Percentiles rank a stretch among this genome's conserved stretches.
phyloP scores from a whole-genome alignment of 495 filamentous ascomycete genomes.

The Penicillium samsonianum region DNA sequence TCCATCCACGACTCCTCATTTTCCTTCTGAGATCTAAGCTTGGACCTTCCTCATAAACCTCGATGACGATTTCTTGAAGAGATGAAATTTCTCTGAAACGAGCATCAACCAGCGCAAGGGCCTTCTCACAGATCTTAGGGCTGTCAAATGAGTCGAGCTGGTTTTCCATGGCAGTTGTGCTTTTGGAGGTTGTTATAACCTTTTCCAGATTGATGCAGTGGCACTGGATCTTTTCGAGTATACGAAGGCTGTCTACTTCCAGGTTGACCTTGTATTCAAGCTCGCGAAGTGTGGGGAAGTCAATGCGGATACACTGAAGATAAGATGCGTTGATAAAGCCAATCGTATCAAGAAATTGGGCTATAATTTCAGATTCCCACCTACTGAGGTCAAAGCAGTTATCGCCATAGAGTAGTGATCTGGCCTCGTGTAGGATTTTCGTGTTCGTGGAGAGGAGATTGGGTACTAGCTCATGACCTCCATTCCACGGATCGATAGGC shows the following conservation, averaged over 20 bases:
- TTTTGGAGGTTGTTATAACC: conserved; percentile 6
- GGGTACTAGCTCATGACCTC: conserved; percentile 10
- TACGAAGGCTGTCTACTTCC: conserved; percentile 11
- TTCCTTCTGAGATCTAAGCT: conserved; percentile 13
- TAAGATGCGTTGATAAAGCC: conserved; percentile 15
- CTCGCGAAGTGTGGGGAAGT: conserved; percentile 10
- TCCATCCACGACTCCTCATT: conserved; percentile 18
- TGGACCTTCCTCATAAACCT: conserved; percentile 11
- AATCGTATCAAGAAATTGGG: conserved; percentile 12
- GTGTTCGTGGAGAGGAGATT: conserved; percentile 16
- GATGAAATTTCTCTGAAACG: conserved; percentile 11
- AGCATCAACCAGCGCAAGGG: conserved; percentile 12
- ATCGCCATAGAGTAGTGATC: conserved; percentile 16
- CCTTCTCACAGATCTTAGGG: conserved; percentile 8
- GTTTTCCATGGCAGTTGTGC: conserved; percentile 2
- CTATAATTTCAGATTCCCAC: background rate
- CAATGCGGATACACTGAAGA: conserved; percentile 15
- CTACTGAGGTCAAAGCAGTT: conserved; percentile 14
- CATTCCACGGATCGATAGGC: conserved; percentile 14
- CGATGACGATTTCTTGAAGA: conserved; percentile 12
- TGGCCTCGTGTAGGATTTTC: conserved; percentile 13
- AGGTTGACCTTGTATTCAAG: conserved; percentile 13
- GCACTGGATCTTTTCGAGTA: conserved; percentile 12
- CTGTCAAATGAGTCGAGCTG: conserved; percentile 9
- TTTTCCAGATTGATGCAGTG: conserved; percentile 10